Base-by-base conservation (phyloP, 2,329 filamentous ascomycete species). In the Monilinia fructigena region DNA sequence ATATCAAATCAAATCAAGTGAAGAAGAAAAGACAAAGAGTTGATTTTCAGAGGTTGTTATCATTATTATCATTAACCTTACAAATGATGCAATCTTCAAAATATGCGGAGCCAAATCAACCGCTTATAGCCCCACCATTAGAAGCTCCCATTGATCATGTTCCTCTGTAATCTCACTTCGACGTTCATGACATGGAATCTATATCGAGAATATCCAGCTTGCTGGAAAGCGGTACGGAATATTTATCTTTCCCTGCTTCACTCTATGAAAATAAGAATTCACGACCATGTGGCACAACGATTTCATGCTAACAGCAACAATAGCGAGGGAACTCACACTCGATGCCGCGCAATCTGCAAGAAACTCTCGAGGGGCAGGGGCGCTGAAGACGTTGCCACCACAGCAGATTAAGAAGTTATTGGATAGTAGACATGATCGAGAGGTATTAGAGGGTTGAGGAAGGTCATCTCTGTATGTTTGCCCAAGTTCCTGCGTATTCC, bases 311-410 rank as follows among this genome's bases (percentile, higher is more conserved):
- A 70, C 28, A 26, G 69, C 45, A 63, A 67, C 62, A 63, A 55
- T 80, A 97, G 95, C 95, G 77, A 90, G 95, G 79, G 95, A 98
- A 80, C 89, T 99, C 76, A 99, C 95, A 66, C 88, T 99, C 80
- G 95, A 99, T 85, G 95, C 95, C 72, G 94, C 95, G 74, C 92
- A 93, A 78, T 92, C 93, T 73, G 93, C 93, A 73, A 86, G 92
- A 75, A 85, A 82, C 76, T 82, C 84, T 68, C 83, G 86, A 60
- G 53, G 63, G 20, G 52, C 40, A 68, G 82, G 83, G 72, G 82
- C 86, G 47, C 82, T 86, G 31, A 86, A 86, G 64, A 86, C 87
- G 55, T 80, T 95, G 70, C 89, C 93, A 68, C 85, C 88, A n/a
- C 83, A 85, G 67, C 93, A 97, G 80, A 89, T 98, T 76, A 96